Evolutionary conservation across 306 rosid species (phyloP).

Genomic region (Astragalus membranaceus): DNA sequence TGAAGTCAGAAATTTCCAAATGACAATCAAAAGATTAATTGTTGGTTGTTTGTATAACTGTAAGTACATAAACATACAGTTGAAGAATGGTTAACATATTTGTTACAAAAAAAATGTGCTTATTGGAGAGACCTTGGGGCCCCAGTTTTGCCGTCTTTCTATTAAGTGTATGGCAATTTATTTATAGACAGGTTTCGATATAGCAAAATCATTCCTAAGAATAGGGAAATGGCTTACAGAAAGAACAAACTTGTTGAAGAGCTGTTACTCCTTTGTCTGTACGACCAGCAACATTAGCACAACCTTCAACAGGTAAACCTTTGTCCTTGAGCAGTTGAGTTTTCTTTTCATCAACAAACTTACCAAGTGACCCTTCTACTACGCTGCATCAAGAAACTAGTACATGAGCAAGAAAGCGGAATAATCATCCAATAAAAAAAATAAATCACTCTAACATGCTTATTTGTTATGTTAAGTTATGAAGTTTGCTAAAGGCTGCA

Average conservation of each 20-base stretch:
- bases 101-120: not conserved
- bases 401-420: conserved; percentile 14
- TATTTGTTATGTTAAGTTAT: not conserved
- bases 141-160: not conserved
- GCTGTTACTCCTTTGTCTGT: conserved; percentile 98
- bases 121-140: not conserved
- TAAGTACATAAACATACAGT: too few species aligned
- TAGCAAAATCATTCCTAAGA: not conserved
- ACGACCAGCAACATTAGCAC: conserved; percentile 85
- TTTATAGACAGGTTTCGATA: not conserved
- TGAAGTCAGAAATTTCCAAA: too few species aligned
- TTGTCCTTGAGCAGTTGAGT: conserved; percentile 52
- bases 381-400: conserved; percentile 35
- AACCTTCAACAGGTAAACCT: conserved; percentile 71
- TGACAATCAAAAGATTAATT: too few species aligned
- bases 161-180: not conserved
- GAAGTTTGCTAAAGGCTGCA: not conserved
- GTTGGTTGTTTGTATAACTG: too few species aligned
- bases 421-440: not conserved
- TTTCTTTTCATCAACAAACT: conserved; percentile 87
- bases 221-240: conserved; percentile 52
- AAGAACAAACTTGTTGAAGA: conserved; percentile 84
- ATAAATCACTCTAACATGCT: not conserved
- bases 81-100: not conserved
- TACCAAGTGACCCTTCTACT: conserved; percentile 63